phyloP scores from a whole-genome alignment of 2,329 filamentous ascomycete species.

The Diaporthe destruens region DNA sequence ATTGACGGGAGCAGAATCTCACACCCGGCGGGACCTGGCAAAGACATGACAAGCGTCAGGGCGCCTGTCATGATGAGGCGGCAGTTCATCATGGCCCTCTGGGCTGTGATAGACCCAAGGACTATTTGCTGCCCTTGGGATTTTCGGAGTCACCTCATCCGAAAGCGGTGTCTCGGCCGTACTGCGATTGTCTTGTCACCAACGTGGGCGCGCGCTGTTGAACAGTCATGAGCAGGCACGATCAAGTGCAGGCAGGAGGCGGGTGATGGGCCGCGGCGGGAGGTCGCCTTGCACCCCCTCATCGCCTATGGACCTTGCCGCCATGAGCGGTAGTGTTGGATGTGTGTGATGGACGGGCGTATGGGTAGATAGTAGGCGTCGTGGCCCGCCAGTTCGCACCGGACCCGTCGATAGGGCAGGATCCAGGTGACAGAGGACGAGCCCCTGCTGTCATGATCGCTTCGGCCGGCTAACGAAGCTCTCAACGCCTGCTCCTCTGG shows the following conservation, averaged over 20 bases:
- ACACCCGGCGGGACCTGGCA: constrained; percentile 5
- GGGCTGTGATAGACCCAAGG: constrained; percentile 8
- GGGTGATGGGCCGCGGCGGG: constrained; percentile 16
- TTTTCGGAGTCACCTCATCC: constrained; percentile 9
- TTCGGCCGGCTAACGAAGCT: constrained; percentile 19
- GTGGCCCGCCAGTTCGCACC: not conserved
- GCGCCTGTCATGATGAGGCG: constrained; percentile 21
- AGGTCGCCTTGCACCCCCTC: constrained; percentile 10
- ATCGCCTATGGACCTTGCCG: not conserved
- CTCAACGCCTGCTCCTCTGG: constrained; percentile 19
- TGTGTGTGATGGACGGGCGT: not conserved
- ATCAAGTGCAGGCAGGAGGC: constrained; percentile 9
- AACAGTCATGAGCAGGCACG: constrained; percentile 18
- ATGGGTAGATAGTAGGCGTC: constrained; percentile 4
- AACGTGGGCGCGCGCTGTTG: constrained; percentile 30
- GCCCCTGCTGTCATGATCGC: constrained; percentile 20
- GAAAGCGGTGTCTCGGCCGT: constrained; percentile 39
- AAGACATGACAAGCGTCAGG: constrained; percentile 27
- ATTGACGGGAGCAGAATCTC: constrained; percentile 35
- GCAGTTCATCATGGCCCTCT: not conserved
- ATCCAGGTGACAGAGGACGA: not conserved
- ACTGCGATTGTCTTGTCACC: constrained; percentile 23
- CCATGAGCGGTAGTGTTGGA: not conserved
- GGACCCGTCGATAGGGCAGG: constrained; percentile 17
- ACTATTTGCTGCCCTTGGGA: constrained; percentile 18